Conservation (phyloP, 2,329 filamentous ascomycete species). For the Salinomyces thailandicus region DNA sequence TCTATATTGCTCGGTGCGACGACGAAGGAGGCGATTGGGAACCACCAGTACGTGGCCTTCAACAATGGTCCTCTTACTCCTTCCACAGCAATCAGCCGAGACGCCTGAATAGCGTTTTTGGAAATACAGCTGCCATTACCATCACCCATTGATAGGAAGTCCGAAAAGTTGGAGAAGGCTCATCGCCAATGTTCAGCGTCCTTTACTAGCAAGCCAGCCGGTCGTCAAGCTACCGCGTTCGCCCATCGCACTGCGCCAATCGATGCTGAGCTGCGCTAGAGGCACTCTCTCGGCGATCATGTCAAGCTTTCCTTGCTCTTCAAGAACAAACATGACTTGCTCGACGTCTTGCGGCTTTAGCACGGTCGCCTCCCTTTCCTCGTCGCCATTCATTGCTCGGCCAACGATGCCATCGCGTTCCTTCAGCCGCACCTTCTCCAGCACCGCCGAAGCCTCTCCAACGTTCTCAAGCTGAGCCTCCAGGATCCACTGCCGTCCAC, state of each 20-base stretch:
- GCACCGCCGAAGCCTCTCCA: slow-evolving; percentile 67
- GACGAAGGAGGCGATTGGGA: too few relatives aligned
- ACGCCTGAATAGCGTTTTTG: too few relatives aligned
- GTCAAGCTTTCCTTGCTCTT: slow-evolving; percentile 39
- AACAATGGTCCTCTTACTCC: too few relatives aligned
- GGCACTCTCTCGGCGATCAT: slow-evolving; percentile 43
- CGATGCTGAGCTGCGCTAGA: slow-evolving; percentile 73
- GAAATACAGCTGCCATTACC: too few relatives aligned
- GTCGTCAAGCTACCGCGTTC: slow-evolving; percentile 80
- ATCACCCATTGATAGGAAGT: too few relatives aligned
- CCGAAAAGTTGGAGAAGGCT: too few relatives aligned
- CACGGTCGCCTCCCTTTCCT: slow-evolving; percentile 29
- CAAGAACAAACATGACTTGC: slow-evolving; percentile 53
- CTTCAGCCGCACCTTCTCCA: slow-evolving; percentile 47
- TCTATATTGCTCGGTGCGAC: too few relatives aligned
- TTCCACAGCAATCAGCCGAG: too few relatives aligned
- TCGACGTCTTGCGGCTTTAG: slow-evolving; percentile 53
- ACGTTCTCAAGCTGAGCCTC: slow-evolving; percentile 96
- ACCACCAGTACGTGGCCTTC: too few relatives aligned
- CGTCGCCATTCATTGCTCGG: slow-evolving; percentile 23
- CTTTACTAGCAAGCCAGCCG: slow-evolving; percentile 47
- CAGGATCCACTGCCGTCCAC: slow-evolving; percentile 54
- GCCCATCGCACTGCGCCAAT: slow-evolving; percentile 84
- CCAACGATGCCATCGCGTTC: slow-evolving; percentile 20
- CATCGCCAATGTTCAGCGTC: not conserved